A percentile compares a stretch with the other conserved stretches of the same genome.
These are phyloP conservation scores for Ophiostoma himal-ulmi DNA, from an alignment of 2,329 filamentous ascomycete species.

Conservation along the genomic window DNA sequence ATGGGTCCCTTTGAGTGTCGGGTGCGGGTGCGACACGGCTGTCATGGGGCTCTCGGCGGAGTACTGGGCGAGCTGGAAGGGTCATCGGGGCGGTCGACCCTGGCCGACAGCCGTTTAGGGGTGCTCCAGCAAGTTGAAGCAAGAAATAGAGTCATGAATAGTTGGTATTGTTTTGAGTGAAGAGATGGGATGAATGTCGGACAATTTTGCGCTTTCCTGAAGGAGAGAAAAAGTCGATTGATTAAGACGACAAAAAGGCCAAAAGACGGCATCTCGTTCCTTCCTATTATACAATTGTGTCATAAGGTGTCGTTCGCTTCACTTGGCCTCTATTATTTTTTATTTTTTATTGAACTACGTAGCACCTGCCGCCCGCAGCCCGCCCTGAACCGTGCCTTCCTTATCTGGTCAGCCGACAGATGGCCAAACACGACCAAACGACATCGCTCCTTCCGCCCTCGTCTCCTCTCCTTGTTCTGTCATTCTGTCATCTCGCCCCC, in stretches of 20 bases:
- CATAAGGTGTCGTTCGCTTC: neutral
- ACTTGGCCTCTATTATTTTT: neutral
- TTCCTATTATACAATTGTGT: neutral
- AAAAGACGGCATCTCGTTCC: neutral
- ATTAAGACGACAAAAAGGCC: neutral
- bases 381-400: constrained; percentile 16
- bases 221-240: neutral
- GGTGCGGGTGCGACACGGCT: constrained; percentile 8
- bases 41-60: constrained; percentile 16
- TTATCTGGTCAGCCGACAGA: constrained; percentile 14
- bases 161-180: neutral
- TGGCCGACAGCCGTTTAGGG: constrained; percentile 12
- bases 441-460: constrained; percentile 4
- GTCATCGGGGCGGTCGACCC: constrained; percentile 6
- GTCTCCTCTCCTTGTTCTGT: constrained; percentile 1
- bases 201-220: neutral
- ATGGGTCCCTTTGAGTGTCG: neutral
- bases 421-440: neutral
- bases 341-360: neutral
- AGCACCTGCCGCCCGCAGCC: constrained; percentile 9
- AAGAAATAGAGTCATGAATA: neutral
- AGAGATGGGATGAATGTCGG: neutral
- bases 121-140: neutral
- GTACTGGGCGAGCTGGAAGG: neutral
- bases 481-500: constrained; percentile 6